These are phyloP conservation scores for Pyrrhoderma noxium DNA, from an alignment of 1,284 basidiomycete genomes.

Conservation along the genomic window DNA sequence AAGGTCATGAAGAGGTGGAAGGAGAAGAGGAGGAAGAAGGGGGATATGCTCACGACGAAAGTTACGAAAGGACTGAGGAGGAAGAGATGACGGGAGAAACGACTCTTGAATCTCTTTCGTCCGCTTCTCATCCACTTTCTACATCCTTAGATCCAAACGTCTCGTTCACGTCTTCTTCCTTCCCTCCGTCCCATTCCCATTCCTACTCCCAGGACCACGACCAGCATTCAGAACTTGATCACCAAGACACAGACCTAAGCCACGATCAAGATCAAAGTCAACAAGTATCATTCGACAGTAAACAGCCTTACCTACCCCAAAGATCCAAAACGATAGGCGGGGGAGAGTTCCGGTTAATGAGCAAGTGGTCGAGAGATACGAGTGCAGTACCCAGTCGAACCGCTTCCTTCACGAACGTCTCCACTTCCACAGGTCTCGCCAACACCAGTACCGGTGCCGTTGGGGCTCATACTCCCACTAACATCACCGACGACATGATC, in stretches of 20 bases:
- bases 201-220: too few species aligned
- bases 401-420: not conserved
- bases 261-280: too few species aligned
- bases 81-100: not conserved
- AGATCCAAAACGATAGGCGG: too few species aligned
- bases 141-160: not conserved
- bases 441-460: too few species aligned
- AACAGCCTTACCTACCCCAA: too few species aligned
- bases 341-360: too few species aligned
- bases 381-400: conserved; percentile 6
- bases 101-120: too few species aligned
- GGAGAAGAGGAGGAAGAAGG: not conserved
- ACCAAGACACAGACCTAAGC: too few species aligned
- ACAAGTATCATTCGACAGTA: too few species aligned
- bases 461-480: not conserved
- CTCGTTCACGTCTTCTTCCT: not conserved
- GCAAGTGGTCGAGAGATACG: conserved; percentile 13
- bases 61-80: not conserved
- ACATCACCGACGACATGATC: not conserved
- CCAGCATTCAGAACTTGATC: too few species aligned
- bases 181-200: not conserved
- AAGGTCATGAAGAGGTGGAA: not conserved
- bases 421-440: too few species aligned
- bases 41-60: too few species aligned
- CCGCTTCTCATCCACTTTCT: not conserved